Evolutionary conservation across 2,329 filamentous ascomycete species (phyloP).

Genomic region (Thielaviopsis punctulata): DNA sequence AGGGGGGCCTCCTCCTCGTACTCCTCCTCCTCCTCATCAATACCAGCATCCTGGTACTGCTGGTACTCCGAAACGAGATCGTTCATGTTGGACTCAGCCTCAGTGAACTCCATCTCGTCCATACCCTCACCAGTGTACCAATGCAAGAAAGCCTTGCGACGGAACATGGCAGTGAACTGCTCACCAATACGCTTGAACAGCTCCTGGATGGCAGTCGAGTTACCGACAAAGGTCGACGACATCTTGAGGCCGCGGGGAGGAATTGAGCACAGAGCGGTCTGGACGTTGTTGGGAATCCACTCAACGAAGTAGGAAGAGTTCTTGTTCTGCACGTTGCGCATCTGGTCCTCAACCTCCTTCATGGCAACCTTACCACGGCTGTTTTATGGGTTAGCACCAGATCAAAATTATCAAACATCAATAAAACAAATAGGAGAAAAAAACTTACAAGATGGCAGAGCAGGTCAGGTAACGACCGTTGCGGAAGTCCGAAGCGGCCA

Average conservation of each 20-base stretch:
- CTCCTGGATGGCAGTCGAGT: slow-evolving; percentile 99
- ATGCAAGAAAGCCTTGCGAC: slow-evolving; percentile 99
- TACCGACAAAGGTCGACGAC: slow-evolving; percentile 97
- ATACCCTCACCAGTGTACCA: slow-evolving; percentile 99
- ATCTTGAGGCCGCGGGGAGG: slow-evolving; percentile 96
- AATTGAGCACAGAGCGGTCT: slow-evolving; percentile 97
- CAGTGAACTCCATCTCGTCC: slow-evolving; percentile 99
- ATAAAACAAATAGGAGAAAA: neutral
- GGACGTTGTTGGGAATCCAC: slow-evolving; percentile 99
- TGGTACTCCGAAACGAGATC: slow-evolving; percentile 99
- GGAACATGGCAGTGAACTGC: slow-evolving; percentile 99
- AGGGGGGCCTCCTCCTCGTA: slow-evolving; percentile 70
- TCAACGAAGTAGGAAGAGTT: slow-evolving; percentile 99
- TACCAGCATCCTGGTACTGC: slow-evolving; percentile 98
- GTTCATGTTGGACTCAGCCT: slow-evolving; percentile 99
- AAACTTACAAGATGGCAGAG: slow-evolving; percentile 83
- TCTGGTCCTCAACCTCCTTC: slow-evolving; percentile 99
- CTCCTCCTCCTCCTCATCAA: slow-evolving; percentile 95
- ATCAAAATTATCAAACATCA: neutral
- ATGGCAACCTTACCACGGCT: slow-evolving; percentile 98
- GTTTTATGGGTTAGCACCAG: slow-evolving; percentile 10
- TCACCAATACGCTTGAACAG: slow-evolving; percentile 99
- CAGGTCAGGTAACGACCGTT: slow-evolving; percentile 99
- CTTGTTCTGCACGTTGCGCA: slow-evolving; percentile 99
- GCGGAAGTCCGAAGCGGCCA: slow-evolving; percentile 99